Base-by-base conservation (phyloP, 1,139 yeast genomes). In the Geotrichum klebahnii region DNA sequence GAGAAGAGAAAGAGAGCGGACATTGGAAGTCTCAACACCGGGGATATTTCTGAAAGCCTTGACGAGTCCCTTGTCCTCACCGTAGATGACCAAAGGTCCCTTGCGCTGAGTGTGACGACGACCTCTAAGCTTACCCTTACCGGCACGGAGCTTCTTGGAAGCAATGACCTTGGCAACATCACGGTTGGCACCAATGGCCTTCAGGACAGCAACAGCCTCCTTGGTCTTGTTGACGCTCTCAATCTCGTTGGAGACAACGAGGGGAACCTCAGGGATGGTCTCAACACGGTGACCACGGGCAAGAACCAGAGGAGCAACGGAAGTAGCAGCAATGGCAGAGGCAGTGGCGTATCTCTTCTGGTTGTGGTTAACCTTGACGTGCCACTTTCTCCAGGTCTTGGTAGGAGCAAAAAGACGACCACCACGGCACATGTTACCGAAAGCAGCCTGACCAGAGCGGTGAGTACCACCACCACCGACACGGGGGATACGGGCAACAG, bases 401-500 rank as follows among this genome's bases (percentile, higher is more conserved):
- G 98, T 92, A 77, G 98, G 98, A 77, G 98, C 97, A 73, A 92
- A 92, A 97, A 92, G 92, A 81, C 98, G 96, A 81, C 98, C 98
- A 77, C 97, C 97, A 81, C 98, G 92, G 84, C 98, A 92, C 98
- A 92, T 92, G 94, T 92, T 92, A 84, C 98, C 98, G 82, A 92
- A 92, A 74, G 98, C 98, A 77, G 90, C 98, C 80, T 92, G 98
- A 77, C 98, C 98, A 65, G 97, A 83, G 81, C 98, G 92, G 95
- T 89, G 97, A 75, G 98, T 92, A 86, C 98, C 98, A 75, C 96
- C 90, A 81, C 98, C 98, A 79, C 96, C 96, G 74, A 92, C 97
- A 84, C 98, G 90, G 81, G 98, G 98, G 77, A 92, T 90, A 84
- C 98, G 92, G 80, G 98, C 97, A 73, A 92, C 97, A 79, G 98